A percentile compares a stretch with the other conserved stretches of the same genome.
Conservation (phyloP, 116 monocot species). For the Posidonia oceanica region DNA sequence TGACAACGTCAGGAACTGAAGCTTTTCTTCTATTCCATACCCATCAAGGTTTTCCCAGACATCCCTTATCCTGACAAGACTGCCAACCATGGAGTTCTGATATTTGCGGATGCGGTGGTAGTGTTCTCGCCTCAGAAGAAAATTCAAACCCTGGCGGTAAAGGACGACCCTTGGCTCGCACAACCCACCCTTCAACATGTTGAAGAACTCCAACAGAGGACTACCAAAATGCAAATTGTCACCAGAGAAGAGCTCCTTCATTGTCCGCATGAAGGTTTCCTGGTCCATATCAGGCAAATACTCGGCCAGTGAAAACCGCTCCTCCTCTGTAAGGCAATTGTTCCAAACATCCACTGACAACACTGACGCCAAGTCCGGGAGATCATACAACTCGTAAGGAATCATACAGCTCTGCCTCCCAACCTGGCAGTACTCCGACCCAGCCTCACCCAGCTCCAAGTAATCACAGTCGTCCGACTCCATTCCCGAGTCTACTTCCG, state of each 20-base stretch:
- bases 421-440: slow-evolving; percentile 64
- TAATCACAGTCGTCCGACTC: slow-evolving; percentile 71
- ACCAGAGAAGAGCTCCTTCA: slow-evolving; percentile 43
- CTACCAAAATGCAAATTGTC: slow-evolving; percentile 72
- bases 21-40: slow-evolving; percentile 60
- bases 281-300: slow-evolving; percentile 81
- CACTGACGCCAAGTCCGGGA: slow-evolving; percentile 29
- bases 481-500: slow-evolving; percentile 78
- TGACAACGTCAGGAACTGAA: slow-evolving; percentile 31
- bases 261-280: slow-evolving; percentile 39
- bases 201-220: slow-evolving; percentile 42
- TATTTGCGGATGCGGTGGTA: slow-evolving; percentile 51
- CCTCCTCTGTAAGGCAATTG: slow-evolving; percentile 51
- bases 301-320: slow-evolving; percentile 42
- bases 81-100: slow-evolving; percentile 63
- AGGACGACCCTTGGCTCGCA: slow-evolving; percentile 48
- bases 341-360: slow-evolving; percentile 85
- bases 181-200: slow-evolving; percentile 45
- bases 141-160: slow-evolving; percentile 38
- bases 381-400: slow-evolving; percentile 69
- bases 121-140: slow-evolving; percentile 35
- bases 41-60: slow-evolving; percentile 40
- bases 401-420: slow-evolving; percentile 57
- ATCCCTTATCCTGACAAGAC: slow-evolving; percentile 30
- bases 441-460: slow-evolving; percentile 51